These are phyloP conservation scores for Apocynum venetum DNA, from an alignment of 257 asterid genomes.

Conservation along the genomic window DNA sequence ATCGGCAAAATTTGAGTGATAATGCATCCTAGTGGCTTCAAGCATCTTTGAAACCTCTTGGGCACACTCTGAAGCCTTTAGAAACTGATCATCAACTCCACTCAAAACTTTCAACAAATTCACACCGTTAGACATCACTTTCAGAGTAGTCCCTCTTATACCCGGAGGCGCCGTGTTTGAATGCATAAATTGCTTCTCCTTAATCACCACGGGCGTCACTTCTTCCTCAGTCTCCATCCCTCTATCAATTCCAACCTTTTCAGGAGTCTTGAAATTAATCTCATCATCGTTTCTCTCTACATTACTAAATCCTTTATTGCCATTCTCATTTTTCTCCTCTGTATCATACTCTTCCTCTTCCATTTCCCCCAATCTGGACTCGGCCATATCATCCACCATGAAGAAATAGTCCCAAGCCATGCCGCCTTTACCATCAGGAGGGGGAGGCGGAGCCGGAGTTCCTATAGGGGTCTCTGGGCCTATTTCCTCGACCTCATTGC, in stretches of 20 bases:
- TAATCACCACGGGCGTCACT: constrained; percentile 34
- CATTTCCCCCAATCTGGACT: constrained; percentile 41
- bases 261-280: constrained; percentile 60
- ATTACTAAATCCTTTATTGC: constrained; percentile 20
- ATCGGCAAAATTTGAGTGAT: constrained; percentile 93
- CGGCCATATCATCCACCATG: constrained; percentile 45
- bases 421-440: constrained; percentile 63
- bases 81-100: constrained; percentile 79
- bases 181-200: constrained; percentile 62
- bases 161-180: constrained; percentile 81
- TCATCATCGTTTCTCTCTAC: constrained; percentile 29
- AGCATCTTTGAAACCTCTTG: constrained; percentile 93
- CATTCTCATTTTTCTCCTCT: constrained; percentile 38
- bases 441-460: constrained; percentile 49
- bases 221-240: constrained; percentile 56
- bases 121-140: constrained; percentile 45
- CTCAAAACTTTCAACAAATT: constrained; percentile 68
- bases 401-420: constrained; percentile 90
- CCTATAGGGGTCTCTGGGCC: constrained; percentile 35
- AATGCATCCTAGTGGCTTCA: constrained; percentile 92
- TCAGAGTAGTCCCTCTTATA: constrained; percentile 28
- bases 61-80: constrained; percentile 78
- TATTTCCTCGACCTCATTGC: constrained; percentile 38
- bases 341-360: constrained; percentile 44
- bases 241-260: constrained; percentile 41